phyloP scores from a whole-genome alignment of 1,284 basidiomycete genomes.

The Vanrija humicola region DNA sequence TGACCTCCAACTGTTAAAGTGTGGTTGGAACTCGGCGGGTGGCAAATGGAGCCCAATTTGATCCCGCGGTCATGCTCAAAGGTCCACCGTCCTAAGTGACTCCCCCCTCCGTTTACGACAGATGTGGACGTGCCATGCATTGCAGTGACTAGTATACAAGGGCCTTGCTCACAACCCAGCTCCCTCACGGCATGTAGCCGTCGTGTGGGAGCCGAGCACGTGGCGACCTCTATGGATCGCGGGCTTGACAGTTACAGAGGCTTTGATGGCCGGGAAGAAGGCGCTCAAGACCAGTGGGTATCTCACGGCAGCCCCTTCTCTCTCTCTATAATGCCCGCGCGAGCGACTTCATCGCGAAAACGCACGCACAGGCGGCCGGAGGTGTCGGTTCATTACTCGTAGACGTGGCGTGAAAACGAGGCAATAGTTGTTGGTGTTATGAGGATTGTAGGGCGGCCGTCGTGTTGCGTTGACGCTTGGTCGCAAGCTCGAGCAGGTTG shows the following conservation, averaged over 20 bases:
- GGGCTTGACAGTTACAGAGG: conserved; percentile 7
- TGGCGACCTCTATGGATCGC: neutral
- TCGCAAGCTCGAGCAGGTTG: no score
- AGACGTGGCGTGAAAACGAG: conserved; percentile 3
- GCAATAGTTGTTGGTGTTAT: neutral
- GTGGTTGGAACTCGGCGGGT: no score
- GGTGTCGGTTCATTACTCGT: neutral
- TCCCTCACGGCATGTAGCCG: neutral
- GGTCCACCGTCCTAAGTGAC: no score
- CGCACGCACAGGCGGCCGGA: no score
- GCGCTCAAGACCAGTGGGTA: neutral
- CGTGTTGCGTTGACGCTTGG: no score
- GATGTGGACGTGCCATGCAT: conserved; percentile 24
- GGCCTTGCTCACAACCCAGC: conserved; percentile 6
- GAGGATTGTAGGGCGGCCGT: neutral
- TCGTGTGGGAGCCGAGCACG: neutral
- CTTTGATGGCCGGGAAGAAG: no score
- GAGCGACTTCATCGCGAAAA: no score
- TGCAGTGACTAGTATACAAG: conserved; percentile 27
- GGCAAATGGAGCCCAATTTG: no score
- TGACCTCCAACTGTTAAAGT: no score
- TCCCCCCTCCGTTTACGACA: neutral
- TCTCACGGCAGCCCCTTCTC: conserved; percentile 7
- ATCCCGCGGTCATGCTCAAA: no score
- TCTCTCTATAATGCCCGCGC: conserved; percentile 3